phyloP scores from a whole-genome alignment of 2,329 filamentous ascomycete genomes.

The Aureobasidium sp. region DNA sequence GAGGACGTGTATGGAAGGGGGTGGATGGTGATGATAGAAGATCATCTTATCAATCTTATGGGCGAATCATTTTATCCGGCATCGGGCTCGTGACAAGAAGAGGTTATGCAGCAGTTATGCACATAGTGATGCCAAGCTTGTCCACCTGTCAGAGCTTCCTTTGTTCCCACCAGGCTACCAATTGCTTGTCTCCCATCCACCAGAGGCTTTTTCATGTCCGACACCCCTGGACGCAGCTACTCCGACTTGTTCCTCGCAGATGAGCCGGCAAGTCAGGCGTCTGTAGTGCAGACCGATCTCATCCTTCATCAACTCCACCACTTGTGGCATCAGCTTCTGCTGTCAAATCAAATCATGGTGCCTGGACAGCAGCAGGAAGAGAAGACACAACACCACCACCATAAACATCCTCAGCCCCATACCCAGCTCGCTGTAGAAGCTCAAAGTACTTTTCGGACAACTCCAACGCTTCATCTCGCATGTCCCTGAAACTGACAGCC shows the following conservation, averaged over 20 bases:
- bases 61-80: not conserved
- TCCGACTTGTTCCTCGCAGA: no score
- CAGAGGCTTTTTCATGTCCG: no score
- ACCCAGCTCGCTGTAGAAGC: not conserved
- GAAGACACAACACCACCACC: not conserved
- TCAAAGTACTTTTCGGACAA: not conserved
- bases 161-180: not conserved
- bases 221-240: no score
- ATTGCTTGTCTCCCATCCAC: no score
- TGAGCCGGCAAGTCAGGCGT: not conserved
- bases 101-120: not conserved
- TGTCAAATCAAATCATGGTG: not conserved
- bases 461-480: not conserved
- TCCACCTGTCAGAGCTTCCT: not conserved
- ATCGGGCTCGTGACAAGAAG: not conserved
- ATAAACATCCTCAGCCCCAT: not conserved
- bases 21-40: not conserved
- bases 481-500: not conserved
- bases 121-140: not conserved
- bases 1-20: not conserved
- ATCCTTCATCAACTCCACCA: not conserved
- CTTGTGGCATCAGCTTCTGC: not conserved
- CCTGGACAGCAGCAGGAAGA: not conserved
- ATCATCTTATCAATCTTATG: slow-evolving; percentile 8
- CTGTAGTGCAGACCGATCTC: not conserved